Evolutionary conservation across 2,329 filamentous ascomycete genomes (phyloP), one percentile per base, ranked within the genome.

Genomic region (Botrytis cinerea): DNA sequence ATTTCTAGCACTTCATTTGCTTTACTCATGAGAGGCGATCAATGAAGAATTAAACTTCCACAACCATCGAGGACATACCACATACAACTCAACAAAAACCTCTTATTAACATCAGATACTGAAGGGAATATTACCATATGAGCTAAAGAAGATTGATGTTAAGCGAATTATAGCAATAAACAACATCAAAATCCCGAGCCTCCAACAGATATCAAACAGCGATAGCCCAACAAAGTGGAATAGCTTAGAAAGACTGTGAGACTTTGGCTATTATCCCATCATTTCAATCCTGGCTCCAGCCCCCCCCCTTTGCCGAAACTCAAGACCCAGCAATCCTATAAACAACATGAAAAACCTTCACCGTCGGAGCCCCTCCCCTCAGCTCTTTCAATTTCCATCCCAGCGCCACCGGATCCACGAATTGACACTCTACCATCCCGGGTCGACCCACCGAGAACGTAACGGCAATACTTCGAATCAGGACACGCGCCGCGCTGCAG

Each of bases 231-330:
- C 32, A 4, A 25, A 7, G 20, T 2, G 0, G 4, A 60, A 22
- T 32, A 20, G 2, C 3, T 0, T 10, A 20, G 9, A 59, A 9
- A 32, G 3, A 32, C 2, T 4, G 1, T 20, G 20, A 18, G 9
- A 32, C 16, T 2, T 18, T 4, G 54, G n/a, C 28, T 59, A 25
- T 51, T 6, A 14, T n/a, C 48, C 22, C 48, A n/a, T 51, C 48
- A 25, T 12, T 48, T 25, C 46, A 4, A 54, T 54, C 48, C 4
- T n/a, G 25, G 16, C 48, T 48, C 25, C 14, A 16, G 14, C 16
- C 2, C 25, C 25, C 6, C 25, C 6, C 25, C 4, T 48, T 48
- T 25, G 12, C 22, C 9, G 4, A 25, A 25, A 1, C 48, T 51
- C 25, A 51, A n/a, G 22, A n/a, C 12, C 48, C 48, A n/a, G 6